Evolutionary conservation across 2,329 filamentous ascomycete genomes (phyloP).

Genomic region (Claviceps digitariae): DNA sequence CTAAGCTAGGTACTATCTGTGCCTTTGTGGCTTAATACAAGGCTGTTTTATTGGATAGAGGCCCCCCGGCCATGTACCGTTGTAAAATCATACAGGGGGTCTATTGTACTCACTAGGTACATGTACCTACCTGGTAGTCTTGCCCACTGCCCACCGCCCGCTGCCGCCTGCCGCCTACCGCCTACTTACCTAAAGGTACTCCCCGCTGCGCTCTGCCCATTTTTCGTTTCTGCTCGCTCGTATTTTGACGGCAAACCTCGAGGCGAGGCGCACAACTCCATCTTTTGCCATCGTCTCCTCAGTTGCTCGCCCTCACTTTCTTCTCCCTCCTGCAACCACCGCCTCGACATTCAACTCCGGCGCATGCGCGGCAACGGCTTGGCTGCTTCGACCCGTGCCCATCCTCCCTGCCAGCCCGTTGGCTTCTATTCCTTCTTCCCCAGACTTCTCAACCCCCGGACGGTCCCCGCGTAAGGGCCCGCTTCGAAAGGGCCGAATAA

Average conservation of each 20-base stretch:
- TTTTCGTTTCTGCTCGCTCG: background rate
- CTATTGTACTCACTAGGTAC: too few species aligned
- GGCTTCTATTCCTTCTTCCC: slow-evolving; percentile 5
- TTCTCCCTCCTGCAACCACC: background rate
- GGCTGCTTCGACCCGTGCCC: background rate
- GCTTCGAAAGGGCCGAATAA: slow-evolving; percentile 25
- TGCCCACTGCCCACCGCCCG: background rate
- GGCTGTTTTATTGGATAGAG: too few species aligned
- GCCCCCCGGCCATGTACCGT: too few species aligned
- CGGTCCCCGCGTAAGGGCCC: slow-evolving; percentile 19
- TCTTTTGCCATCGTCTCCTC: background rate
- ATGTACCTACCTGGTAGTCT: too few species aligned
- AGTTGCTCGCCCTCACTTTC: background rate
- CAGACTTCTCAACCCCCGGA: slow-evolving; percentile 6
- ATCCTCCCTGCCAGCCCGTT: background rate
- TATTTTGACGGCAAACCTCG: background rate
- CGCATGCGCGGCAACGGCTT: background rate
- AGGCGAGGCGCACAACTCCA: background rate
- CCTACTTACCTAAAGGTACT: background rate
- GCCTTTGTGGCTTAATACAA: too few species aligned
- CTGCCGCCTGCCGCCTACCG: background rate
- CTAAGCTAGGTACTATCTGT: too few species aligned
- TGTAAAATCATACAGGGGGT: too few species aligned
- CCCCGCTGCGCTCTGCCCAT: background rate
- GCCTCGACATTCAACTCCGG: background rate